Base-by-base conservation (phyloP, 345 rosid species). In the Mallotus nudiflorus region DNA sequence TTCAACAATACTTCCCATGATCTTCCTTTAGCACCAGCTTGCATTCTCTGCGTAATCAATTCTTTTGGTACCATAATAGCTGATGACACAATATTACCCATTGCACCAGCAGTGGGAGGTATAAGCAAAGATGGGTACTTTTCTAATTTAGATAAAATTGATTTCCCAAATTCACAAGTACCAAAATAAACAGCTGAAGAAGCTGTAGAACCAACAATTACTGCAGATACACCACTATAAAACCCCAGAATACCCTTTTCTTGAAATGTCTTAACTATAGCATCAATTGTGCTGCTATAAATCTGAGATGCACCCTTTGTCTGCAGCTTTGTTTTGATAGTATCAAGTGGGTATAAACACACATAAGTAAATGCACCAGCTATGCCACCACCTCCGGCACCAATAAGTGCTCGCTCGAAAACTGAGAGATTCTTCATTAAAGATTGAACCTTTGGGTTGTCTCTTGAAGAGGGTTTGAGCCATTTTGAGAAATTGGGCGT, bases 61-160 rank as follows among this genome's bases (percentile, higher is more conserved):
- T 94, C 98, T 70, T 90, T 91, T 0, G 97, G 97, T 48, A 94
- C 96, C 98, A 88, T 94, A 39, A 94, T 91, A 1, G 95, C 96
- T 0, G 98, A 94, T 0, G 97, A 94, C 62, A 88, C 91, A 39
- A 94, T 82, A 63, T 91, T 94, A 9, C 98, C 97, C 97, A 94
- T 91, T 1, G 96, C 98, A 14, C 98, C 98, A 12, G 95, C 97
- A 11, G 95, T 90, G 10, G 98, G 98, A 55, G 97, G 98, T 67
- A 91, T 85, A 2, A 93, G 86, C 62, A 93, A 77, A 11, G 91
- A n/a, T 18, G 97, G 98, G 74, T 72, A 89, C 3, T 69, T 81
- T 20, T 77, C 85, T 5, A 85, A 71, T 76, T 84, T 88, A 8
- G 96, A 83, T 73, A 93, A 80, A 65, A 91, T 55, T 22, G 97